A percentile compares a stretch with the other conserved stretches of the same genome.
phyloP scores from a whole-genome alignment of 2,329 filamentous ascomycete species.

The Ceratocystis ficicola region DNA sequence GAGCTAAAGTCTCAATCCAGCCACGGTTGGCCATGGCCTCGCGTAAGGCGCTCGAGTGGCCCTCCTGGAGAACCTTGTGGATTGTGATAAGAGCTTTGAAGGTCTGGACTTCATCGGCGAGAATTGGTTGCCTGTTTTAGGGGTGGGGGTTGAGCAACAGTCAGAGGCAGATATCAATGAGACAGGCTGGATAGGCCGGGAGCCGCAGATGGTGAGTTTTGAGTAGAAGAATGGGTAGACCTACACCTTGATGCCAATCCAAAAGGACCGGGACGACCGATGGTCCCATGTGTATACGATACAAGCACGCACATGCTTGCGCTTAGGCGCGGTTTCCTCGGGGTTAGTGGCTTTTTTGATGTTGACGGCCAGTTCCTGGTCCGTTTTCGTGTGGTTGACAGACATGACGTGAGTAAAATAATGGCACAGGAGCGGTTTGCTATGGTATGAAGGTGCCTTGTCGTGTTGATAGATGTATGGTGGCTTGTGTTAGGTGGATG shows the following conservation, averaged over 20 bases:
- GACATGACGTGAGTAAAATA: slow-evolving; percentile 14
- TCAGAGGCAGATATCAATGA: neutral
- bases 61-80: slow-evolving; percentile 95
- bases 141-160: slow-evolving; percentile 8
- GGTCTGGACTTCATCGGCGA: slow-evolving; percentile 95
- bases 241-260: slow-evolving; percentile 97
- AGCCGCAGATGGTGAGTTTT: neutral
- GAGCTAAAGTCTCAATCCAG: slow-evolving; percentile 87
- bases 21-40: slow-evolving; percentile 79
- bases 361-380: slow-evolving; percentile 56
- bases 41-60: slow-evolving; percentile 73
- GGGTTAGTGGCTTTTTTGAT: slow-evolving; percentile 58
- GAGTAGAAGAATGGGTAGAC: slow-evolving; percentile 30
- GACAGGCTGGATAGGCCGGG: neutral
- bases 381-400: slow-evolving; percentile 39
- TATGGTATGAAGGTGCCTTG: neutral
- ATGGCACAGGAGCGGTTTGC: neutral
- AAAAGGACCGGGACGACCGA: slow-evolving; percentile 88
- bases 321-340: slow-evolving; percentile 56
- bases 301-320: slow-evolving; percentile 93
- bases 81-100: slow-evolving; percentile 97
- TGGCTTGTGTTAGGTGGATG: no score
- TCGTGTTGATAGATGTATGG: no score
- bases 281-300: slow-evolving; percentile 99
- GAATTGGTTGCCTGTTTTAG: slow-evolving; percentile 67